Evolutionary conservation across 2,329 filamentous ascomycete genomes (phyloP).

Genomic region (Cercospora zeina): DNA sequence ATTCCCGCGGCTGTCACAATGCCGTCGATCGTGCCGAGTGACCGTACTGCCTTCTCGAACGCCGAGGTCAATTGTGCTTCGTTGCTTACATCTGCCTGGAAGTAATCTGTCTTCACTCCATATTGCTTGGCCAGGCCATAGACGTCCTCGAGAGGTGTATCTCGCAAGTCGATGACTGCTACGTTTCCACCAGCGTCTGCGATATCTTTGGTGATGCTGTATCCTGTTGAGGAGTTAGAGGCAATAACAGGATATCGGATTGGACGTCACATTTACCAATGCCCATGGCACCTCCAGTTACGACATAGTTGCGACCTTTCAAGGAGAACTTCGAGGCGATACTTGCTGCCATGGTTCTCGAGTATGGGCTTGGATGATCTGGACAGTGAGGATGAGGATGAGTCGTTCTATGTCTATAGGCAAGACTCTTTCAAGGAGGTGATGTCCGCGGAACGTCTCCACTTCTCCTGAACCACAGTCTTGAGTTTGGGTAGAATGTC

Average conservation of each 20-base stretch:
- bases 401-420: not conserved
- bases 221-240: constrained; percentile 20
- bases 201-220: constrained; percentile 34
- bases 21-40: constrained; percentile 33
- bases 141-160: constrained; percentile 33
- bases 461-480: not conserved
- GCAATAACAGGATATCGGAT: not conserved
- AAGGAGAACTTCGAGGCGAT: constrained; percentile 30
- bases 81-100: constrained; percentile 45
- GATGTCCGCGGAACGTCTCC: not conserved
- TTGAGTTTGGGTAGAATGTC: not conserved
- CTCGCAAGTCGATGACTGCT: constrained; percentile 62
- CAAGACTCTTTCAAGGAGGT: not conserved
- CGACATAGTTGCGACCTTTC: constrained; percentile 32
- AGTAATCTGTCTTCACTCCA: constrained; percentile 56
- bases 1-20: constrained; percentile 38
- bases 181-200: constrained; percentile 49
- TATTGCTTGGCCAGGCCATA: constrained; percentile 52
- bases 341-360: constrained; percentile 11
- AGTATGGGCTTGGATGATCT: not conserved
- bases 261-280: constrained; percentile 23
- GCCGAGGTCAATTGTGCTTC: constrained; percentile 31
- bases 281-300: constrained; percentile 35
- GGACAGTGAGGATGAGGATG: not conserved
- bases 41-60: constrained; percentile 32